Conservation (phyloP, 305 asterid genomes). For the Ajuga reptans region DNA sequence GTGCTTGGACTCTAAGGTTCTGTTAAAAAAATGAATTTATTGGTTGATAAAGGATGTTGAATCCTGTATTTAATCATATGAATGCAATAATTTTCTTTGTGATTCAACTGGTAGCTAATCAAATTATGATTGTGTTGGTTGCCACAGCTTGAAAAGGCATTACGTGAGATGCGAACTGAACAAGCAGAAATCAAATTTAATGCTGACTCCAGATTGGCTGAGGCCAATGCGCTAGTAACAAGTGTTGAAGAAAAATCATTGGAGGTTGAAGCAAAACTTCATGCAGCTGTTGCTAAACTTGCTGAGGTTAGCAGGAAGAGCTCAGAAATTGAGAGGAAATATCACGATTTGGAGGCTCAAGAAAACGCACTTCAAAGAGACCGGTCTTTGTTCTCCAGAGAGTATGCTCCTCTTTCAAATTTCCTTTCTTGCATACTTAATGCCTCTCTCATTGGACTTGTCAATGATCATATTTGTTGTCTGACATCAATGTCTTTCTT, state of each 20-base stretch:
- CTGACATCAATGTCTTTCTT: conserved; percentile 19
- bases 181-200: conserved; percentile 80
- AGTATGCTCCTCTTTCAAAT: conserved; percentile 40
- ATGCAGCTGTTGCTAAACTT: conserved; percentile 78
- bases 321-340: conserved; percentile 74
- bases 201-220: conserved; percentile 84
- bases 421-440: conserved; percentile 21
- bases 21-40: neutral
- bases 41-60: neutral
- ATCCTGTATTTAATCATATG: neutral
- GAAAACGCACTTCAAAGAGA: conserved; percentile 76
- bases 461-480: too few species aligned
- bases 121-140: conserved; percentile 27
- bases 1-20: neutral
- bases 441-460: too few species aligned
- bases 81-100: conserved; percentile 1
- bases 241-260: conserved; percentile 81
- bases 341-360: conserved; percentile 59
- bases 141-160: conserved; percentile 84
- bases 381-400: conserved; percentile 54
- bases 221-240: conserved; percentile 73
- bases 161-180: conserved; percentile 84
- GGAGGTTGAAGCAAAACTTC: conserved; percentile 82
- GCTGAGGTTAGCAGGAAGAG: conserved; percentile 85
- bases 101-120: conserved; percentile 12